Conservation (phyloP, 1,284 basidiomycete genomes). For the Cryptococcus sp. region DNA sequence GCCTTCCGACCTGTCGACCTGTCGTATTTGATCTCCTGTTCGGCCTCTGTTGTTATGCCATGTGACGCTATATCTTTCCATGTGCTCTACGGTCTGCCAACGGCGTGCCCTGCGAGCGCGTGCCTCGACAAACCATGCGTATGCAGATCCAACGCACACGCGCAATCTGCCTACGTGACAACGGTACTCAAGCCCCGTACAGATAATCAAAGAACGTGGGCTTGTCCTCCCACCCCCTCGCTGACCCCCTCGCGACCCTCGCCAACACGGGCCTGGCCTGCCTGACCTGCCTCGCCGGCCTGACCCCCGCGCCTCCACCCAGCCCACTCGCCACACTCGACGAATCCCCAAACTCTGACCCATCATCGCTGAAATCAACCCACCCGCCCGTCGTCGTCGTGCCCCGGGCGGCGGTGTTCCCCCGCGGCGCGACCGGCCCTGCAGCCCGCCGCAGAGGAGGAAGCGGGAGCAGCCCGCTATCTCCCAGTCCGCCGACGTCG, state of each 20-base stretch:
- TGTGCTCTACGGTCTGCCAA: no score
- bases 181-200: slow-evolving; percentile 31
- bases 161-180: not conserved
- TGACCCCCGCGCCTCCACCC: not conserved
- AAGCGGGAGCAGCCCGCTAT: slow-evolving; percentile 24
- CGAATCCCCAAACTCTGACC: slow-evolving; percentile 11
- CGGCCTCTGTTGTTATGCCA: no score
- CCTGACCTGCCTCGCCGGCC: not conserved
- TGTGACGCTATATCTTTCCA: no score
- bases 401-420: not conserved
- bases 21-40: no score
- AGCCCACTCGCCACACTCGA: not conserved
- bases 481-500: slow-evolving; percentile 25
- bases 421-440: not conserved
- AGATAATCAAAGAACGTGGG: slow-evolving; percentile 50
- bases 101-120: no score
- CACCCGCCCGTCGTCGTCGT: slow-evolving; percentile 2
- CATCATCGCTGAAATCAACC: slow-evolving; percentile 8
- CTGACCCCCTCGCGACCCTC: not conserved
- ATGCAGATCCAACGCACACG: no score
- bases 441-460: not conserved
- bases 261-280: not conserved
- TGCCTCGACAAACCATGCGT: no score
- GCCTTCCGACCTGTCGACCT: no score
- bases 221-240: slow-evolving; percentile 32